Conservation (phyloP, 2,329 filamentous ascomycete species). For the Colletotrichum aenigma region DNA sequence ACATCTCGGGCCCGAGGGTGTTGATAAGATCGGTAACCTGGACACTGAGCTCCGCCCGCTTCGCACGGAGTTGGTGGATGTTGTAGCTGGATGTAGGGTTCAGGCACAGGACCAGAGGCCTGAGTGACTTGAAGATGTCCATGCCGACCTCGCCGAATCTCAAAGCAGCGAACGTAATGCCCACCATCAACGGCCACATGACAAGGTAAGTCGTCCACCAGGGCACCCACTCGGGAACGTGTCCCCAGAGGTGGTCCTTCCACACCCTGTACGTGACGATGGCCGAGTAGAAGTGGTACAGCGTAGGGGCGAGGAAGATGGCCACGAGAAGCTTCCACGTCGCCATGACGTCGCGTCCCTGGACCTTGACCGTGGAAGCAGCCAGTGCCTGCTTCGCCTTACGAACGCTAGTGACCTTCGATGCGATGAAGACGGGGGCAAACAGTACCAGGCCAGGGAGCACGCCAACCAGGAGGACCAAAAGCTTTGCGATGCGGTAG, state of each 20-base stretch:
- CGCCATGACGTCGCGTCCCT: slow-evolving; percentile 87
- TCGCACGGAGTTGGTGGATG: slow-evolving; percentile 76
- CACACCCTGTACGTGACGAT: slow-evolving; percentile 79
- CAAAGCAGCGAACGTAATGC: slow-evolving; percentile 89
- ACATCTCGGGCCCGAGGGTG: slow-evolving; percentile 92
- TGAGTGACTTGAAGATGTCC: slow-evolving; percentile 95
- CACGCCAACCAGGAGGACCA: slow-evolving; percentile 78
- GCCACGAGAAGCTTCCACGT: slow-evolving; percentile 95
- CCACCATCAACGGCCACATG: slow-evolving; percentile 81
- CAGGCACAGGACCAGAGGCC: slow-evolving; percentile 84
- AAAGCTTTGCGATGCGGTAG: slow-evolving; percentile 80
- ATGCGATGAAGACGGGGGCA: slow-evolving; percentile 83
- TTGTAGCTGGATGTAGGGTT: slow-evolving; percentile 85
- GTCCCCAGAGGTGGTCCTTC: slow-evolving; percentile 81
- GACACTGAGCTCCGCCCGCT: slow-evolving; percentile 74
- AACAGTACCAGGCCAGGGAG: slow-evolving; percentile 89
- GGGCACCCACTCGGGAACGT: slow-evolving; percentile 79
- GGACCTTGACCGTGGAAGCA: slow-evolving; percentile 86
- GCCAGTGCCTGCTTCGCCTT: slow-evolving; percentile 86
- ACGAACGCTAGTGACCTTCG: slow-evolving; percentile 79
- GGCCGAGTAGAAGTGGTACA: slow-evolving; percentile 83
- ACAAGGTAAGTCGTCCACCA: slow-evolving; percentile 77
- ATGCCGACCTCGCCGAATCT: slow-evolving; percentile 98
- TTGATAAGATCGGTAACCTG: slow-evolving; percentile 94
- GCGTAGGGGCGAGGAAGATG: slow-evolving; percentile 78